phyloP scores from a whole-genome alignment of 1,284 basidiomycete genomes.

The Tilletia setariae region DNA sequence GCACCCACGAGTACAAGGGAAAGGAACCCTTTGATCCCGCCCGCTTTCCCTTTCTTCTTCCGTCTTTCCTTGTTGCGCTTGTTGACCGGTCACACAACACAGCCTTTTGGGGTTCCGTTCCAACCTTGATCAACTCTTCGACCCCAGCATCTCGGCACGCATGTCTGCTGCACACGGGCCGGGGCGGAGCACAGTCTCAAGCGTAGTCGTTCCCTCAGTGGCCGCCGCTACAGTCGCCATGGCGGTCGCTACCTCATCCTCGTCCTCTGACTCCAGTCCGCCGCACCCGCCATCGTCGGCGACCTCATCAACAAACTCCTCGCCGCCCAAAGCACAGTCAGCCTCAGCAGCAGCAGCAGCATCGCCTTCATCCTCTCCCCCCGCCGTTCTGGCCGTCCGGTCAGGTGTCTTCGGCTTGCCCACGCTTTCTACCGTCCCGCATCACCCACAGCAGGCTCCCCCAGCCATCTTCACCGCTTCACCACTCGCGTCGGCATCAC shows the following conservation, averaged over 20 bases:
- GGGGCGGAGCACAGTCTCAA: conserved; percentile 14
- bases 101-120: too few species aligned
- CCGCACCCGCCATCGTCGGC: background rate
- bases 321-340: background rate
- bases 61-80: too few species aligned
- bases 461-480: background rate
- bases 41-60: too few species aligned
- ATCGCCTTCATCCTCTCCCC: background rate
- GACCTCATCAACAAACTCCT: background rate
- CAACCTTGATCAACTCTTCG: background rate
- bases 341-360: background rate
- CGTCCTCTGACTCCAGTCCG: background rate
- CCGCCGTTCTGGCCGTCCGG: background rate
- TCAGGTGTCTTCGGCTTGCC: conserved; percentile 11
- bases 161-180: conserved; percentile 14
- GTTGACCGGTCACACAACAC: too few species aligned
- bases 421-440: background rate
- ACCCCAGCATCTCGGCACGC: background rate
- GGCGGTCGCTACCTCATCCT: background rate
- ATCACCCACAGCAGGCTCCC: conserved; percentile 28
- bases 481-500: background rate
- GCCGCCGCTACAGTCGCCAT: conserved; percentile 3
- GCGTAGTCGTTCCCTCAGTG: conserved; percentile 12
- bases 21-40: too few species aligned
- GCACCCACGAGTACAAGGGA: too few species aligned